These are phyloP conservation scores for Tetramitus jugosus DNA, from an alignment of 208 protist genomes.

Conservation along the genomic window DNA sequence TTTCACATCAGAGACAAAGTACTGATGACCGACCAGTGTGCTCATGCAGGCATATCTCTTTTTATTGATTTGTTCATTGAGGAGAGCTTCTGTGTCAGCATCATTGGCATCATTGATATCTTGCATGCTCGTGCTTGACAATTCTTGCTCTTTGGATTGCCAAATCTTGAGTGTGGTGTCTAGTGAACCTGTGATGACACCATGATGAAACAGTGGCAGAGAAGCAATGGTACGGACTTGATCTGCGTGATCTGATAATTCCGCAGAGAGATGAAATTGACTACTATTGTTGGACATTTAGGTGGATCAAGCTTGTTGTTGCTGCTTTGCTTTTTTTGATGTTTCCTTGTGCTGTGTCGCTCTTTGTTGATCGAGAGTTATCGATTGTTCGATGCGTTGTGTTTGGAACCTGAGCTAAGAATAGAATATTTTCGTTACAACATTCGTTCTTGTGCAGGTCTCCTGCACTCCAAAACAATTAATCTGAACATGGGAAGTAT, in stretches of 20 bases:
- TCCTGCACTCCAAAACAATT: too few relatives aligned
- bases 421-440: too few relatives aligned
- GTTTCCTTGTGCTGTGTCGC: too few relatives aligned
- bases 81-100: not conserved
- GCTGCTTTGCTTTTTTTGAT: too few relatives aligned
- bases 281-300: too few relatives aligned
- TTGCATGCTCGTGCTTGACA: not conserved
- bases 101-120: not conserved
- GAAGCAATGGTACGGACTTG: not conserved
- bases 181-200: conserved; percentile 12
- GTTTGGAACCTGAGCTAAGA: too few relatives aligned
- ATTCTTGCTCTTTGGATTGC: not conserved
- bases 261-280: not conserved
- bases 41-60: not conserved
- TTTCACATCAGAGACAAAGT: not conserved
- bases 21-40: conserved; percentile 7
- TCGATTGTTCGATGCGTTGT: too few relatives aligned
- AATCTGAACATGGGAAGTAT: too few relatives aligned
- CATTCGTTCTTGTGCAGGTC: too few relatives aligned
- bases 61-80: conserved; percentile 9
- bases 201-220: not conserved
- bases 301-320: too few relatives aligned
- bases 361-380: too few relatives aligned
- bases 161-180: not conserved
- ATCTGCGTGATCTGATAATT: not conserved